These are phyloP conservation scores for Melampsora abietis-canadensis DNA, from an alignment of 1,284 basidiomycete species.

Conservation along the genomic window DNA sequence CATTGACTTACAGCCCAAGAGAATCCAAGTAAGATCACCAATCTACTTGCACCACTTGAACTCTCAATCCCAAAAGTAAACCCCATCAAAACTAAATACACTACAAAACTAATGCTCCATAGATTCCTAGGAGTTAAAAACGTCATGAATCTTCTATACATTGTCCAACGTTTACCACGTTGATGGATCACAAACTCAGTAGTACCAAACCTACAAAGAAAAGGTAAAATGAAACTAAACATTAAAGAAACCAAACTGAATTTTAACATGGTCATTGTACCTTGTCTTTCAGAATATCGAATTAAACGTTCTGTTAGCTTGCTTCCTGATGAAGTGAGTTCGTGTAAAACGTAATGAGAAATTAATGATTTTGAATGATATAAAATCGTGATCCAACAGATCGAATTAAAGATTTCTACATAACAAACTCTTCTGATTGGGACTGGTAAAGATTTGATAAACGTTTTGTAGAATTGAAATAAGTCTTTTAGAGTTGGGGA, in stretches of 20 bases:
- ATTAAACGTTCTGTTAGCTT: not conserved
- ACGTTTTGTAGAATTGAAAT: conserved; percentile 7
- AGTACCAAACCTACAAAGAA: conserved; percentile 1
- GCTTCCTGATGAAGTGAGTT: not conserved
- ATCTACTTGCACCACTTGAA: not conserved
- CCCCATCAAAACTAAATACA: conserved; percentile 17
- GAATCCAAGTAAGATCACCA: conserved; percentile 19
- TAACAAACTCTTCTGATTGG: conserved; percentile 27
- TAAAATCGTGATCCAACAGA: conserved; percentile 25
- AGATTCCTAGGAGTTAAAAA: conserved; percentile 27
- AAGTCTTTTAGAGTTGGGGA: not conserved
- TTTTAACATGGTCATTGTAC: conserved; percentile 14
- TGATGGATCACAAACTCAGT: conserved; percentile 6
- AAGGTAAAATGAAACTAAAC: conserved; percentile 3
- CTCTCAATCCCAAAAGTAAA: conserved; percentile 31
- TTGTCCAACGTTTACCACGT: conserved; percentile 12
- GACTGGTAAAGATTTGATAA: conserved; percentile 10
- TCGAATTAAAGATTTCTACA: conserved; percentile 14
- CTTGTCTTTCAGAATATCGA: conserved; percentile 13
- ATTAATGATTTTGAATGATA: conserved; percentile 28
- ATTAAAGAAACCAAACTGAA: conserved; percentile 22
- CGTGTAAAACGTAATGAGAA: conserved; percentile 4
- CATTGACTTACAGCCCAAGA: conserved; percentile 12
- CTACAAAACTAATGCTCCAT: conserved; percentile 6
- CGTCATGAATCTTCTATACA: not conserved